A percentile compares a stretch with the other conserved stretches of the same genome.
These are phyloP conservation scores for Globisporangium iwayamae DNA, from an alignment of 352 stramenopile species.

Conservation along the genomic window DNA sequence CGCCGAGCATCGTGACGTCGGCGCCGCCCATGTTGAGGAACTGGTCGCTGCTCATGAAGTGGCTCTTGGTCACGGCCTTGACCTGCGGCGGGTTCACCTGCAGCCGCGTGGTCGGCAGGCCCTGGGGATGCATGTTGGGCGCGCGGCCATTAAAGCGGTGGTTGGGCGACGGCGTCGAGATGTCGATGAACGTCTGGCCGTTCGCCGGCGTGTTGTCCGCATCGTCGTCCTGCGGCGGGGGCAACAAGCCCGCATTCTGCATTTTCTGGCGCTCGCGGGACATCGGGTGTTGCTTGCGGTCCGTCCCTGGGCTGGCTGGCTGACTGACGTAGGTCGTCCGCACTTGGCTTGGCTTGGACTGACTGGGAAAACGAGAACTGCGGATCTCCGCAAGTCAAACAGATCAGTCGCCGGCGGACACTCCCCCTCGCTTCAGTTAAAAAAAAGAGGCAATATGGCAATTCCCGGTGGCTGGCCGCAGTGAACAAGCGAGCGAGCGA, in stretches of 20 bases:
- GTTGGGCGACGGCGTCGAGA: constrained; percentile 57
- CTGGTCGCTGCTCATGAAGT: constrained; percentile 61
- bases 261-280: constrained; percentile 41
- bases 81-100: constrained; percentile 24
- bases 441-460: neutral
- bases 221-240: constrained; percentile 18
- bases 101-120: constrained; percentile 13
- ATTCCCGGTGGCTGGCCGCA: neutral
- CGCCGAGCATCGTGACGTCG: constrained; percentile 29
- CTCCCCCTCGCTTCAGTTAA: neutral
- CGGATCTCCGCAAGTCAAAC: no score
- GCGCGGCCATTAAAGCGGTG: constrained; percentile 16
- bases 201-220: constrained; percentile 52
- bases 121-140: constrained; percentile 15
- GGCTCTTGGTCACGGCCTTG: constrained; percentile 31
- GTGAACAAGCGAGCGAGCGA: no score
- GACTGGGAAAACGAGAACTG: neutral
- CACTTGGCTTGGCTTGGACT: neutral
- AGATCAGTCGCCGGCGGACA: neutral
- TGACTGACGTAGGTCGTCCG: no score
- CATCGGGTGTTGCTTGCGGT: constrained; percentile 14
- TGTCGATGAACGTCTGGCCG: constrained; percentile 58
- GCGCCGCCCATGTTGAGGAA: constrained; percentile 42
- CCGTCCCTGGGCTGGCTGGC: neutral
- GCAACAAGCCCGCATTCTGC: constrained; percentile 26